Percentiles rank a stretch among this genome's conserved stretches.
These are phyloP conservation scores for Cyanidiococcus yangmingshanensis DNA, from an alignment of 23 red algal species.

Conservation along the genomic window DNA sequence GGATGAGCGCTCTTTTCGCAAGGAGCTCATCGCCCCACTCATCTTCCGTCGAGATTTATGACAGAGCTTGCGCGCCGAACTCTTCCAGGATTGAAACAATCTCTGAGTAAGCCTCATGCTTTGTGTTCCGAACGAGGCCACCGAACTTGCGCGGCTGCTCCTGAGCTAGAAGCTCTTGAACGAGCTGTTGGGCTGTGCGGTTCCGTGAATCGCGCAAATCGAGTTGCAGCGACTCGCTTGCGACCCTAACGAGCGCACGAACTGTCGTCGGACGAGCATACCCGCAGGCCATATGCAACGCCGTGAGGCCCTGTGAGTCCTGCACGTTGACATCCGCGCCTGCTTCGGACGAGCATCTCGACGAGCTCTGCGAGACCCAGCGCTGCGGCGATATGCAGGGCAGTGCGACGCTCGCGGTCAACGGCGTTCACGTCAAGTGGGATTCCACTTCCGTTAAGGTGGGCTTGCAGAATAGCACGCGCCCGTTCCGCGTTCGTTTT, in stretches of 20 bases:
- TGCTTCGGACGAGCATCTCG: slow-evolving; percentile 29
- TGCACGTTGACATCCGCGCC: slow-evolving; percentile 56
- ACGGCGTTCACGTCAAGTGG: slow-evolving; percentile 35
- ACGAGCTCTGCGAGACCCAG: slow-evolving; percentile 50
- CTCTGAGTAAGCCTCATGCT: not conserved
- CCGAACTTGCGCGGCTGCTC: slow-evolving; percentile 16
- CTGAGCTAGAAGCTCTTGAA: not conserved
- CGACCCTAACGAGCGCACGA: slow-evolving; percentile 21
- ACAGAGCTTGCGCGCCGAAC: no score
- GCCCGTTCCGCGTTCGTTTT: slow-evolving; percentile 40
- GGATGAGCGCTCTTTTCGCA: no score
- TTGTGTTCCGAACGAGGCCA: not conserved
- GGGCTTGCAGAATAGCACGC: slow-evolving; percentile 38
- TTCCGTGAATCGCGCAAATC: not conserved
- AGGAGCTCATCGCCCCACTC: no score
- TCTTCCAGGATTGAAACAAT: not conserved
- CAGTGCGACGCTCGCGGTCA: slow-evolving; percentile 65
- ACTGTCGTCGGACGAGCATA: slow-evolving; percentile 72
- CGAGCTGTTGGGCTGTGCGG: slow-evolving; percentile 1
- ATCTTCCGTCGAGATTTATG: no score
- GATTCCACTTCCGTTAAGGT: slow-evolving; percentile 38
- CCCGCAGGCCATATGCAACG: slow-evolving; percentile 94
- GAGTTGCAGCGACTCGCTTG: not conserved
- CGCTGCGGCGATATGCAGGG: slow-evolving; percentile 74
- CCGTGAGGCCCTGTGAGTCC: slow-evolving; percentile 70